phyloP scores from a whole-genome alignment of 2,329 filamentous ascomycete genomes.

The Botryotinia calthae region DNA sequence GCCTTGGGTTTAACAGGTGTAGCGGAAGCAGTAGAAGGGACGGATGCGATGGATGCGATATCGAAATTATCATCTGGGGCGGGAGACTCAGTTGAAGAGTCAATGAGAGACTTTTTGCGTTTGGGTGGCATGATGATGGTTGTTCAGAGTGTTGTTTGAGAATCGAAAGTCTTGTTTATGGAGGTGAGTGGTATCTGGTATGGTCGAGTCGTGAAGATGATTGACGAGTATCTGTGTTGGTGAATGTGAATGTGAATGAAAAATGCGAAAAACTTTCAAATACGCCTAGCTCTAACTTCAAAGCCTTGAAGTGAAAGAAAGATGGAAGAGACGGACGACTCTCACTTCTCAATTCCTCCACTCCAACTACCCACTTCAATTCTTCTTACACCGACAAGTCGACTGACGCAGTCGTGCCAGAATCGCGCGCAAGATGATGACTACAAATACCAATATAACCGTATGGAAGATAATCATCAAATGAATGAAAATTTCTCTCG shows the following conservation, averaged over 20 bases:
- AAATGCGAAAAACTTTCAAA: background rate
- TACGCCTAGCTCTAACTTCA: background rate
- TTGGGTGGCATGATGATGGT: constrained; percentile 12
- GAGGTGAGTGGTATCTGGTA: background rate
- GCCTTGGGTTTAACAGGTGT: constrained; percentile 17
- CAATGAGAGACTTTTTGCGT: constrained; percentile 11
- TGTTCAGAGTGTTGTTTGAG: background rate
- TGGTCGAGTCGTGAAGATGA: background rate
- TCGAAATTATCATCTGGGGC: background rate
- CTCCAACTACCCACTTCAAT: background rate
- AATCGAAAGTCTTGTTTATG: background rate
- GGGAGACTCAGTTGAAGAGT: background rate
- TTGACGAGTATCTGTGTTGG: background rate
- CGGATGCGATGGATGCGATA: background rate
- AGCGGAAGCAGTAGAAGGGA: constrained; percentile 16
- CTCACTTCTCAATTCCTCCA: background rate
- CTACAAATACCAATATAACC: background rate
- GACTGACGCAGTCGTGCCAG: background rate
- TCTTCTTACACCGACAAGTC: background rate
- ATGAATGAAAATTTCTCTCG: background rate
- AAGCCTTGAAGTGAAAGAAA: background rate
- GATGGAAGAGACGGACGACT: background rate
- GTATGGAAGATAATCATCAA: background rate
- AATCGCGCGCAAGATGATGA: background rate
- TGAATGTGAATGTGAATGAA: background rate